Base-by-base conservation (phyloP, 768 basidiomycete species). In the Hypsizygus marmoreus region DNA sequence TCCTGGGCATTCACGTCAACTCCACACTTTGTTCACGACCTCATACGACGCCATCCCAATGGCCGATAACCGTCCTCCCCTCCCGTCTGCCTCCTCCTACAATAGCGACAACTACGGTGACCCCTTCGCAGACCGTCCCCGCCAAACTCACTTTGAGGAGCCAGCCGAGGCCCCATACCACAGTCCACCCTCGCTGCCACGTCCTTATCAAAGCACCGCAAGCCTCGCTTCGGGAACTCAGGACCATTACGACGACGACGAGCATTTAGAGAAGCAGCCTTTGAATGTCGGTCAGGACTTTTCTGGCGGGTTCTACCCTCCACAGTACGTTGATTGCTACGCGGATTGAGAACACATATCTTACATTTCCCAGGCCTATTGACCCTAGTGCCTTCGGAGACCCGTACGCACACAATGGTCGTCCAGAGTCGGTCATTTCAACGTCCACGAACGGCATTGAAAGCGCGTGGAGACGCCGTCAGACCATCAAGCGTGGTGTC, bases 401-500 rank as follows among this genome's bases (percentile, higher is more conserved):
- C 50, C 84, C 88, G 0, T 88, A 84, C 55, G 48, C 53, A 7
- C 28, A 33, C n/a, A 49, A 40, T 33, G 64, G 59, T 49, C 82
- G 73, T 58, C 86, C 74, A 13, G 56, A 43, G 30, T 84, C 82
- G 14, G 65, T 72, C 12, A 67, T 76, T 34, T 83, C 82, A 0
- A 70, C 73, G 14, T 76, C 79, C 30, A 78, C 76, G 14, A 78
- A 71, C 50, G 82, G 80, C 24, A 70, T 70, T 39, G 83, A 86
- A 47, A 79, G 70, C 39, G 83, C 81, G 2, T 81, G 79, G 79
- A 70, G 78, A 51, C 82, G 88, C 47, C 85, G 92, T 44, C 92
- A 95, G 67, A 92, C 89, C 24, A 89, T 94, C 68, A 91, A 91
- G 62, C 88, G 93, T 42, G 75, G 91, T 48, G 91, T 93, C 17